Evolutionary conservation across 805 yeast genomes (phyloP), one percentile per base, ranked within the genome.

Genomic region (Candida vartiovaarae): DNA sequence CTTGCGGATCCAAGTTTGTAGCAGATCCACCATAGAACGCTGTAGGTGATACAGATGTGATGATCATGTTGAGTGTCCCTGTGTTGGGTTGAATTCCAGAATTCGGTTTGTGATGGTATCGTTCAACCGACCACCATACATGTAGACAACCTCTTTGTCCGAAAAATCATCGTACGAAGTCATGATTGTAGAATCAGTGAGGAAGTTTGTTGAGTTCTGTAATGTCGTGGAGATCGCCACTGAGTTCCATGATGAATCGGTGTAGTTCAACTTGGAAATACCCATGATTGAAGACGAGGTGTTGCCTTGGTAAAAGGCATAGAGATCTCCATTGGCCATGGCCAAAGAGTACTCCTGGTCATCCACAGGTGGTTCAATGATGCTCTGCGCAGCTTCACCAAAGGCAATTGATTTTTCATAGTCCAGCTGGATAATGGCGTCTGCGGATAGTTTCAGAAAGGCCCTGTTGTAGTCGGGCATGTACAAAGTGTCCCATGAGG

Each of bases 41-140:
- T 11, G 73, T 71, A 8, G 86, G 84, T 39, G 74, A 66, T 11
- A 81, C 71, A 2, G 80, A 57, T 0, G 80, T 71, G 31, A 68
- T 49, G 3, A 73, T 69, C 38, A 71, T 66, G 32, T 68, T 56
- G 6, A 74, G 51, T 6, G 58, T 55, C 29, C 56, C 45, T 62
- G 49, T 0, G 38, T 32, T 31, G 75, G 57, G 48, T 76, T 70
- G 32, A 76, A 55, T 30, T 75, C 66, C 3, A 78, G 39, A 39
- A 79, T 54, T 40, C 83, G 57, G 43, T 59, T 59, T 2, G 76
- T 61, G 1, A 72, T 62, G 1, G 52, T 41, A 3, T 51, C 49
- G 5, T 53, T 43, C 5, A 44, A 42, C 5, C 38, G 38, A 9
- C 86, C 86, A 3, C 84, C 84, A 52, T 74, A 80, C 1, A 79